phyloP scores from a whole-genome alignment of 768 basidiomycete species.

The Panellus pusillus region DNA sequence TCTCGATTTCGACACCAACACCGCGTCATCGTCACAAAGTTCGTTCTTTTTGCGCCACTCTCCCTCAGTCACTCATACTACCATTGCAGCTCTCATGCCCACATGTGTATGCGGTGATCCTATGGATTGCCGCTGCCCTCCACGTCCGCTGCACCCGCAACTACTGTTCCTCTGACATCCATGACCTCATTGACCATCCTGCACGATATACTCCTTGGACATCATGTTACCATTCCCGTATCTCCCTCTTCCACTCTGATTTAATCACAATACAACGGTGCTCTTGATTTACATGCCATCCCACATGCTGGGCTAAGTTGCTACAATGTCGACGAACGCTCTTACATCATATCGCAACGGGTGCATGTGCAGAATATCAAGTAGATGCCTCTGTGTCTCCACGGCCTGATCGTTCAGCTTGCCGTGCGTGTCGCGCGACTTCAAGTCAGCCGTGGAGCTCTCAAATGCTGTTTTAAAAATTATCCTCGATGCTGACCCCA shows the following conservation, averaged over 20 bases:
- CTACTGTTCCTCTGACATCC: neutral
- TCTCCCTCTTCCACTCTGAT: conserved; percentile 3
- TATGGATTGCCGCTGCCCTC: neutral
- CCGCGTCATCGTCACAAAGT: too few relatives aligned
- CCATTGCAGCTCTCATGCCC: neutral
- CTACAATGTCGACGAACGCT: neutral
- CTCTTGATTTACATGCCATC: conserved; percentile 4
- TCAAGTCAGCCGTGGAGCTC: neutral
- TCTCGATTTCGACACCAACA: too few relatives aligned
- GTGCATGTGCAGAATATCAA: neutral
- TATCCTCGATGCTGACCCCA: neutral
- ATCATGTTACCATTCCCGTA: neutral
- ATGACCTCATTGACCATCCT: neutral
- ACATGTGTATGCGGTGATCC: neutral
- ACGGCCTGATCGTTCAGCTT: neutral
- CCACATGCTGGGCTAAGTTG: neutral
- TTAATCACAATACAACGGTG: neutral
- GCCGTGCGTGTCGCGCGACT: neutral
- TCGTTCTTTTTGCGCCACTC: too few relatives aligned
- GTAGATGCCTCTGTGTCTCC: neutral
- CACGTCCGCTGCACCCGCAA: neutral
- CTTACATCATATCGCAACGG: conserved; percentile 2
- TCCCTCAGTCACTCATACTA: too few relatives aligned
- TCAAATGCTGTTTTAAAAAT: neutral
- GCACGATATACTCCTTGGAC: neutral